These are phyloP conservation scores for Talaromyces sp. DNA, from an alignment of 2,329 filamentous ascomycete species.

Conservation along the genomic window DNA sequence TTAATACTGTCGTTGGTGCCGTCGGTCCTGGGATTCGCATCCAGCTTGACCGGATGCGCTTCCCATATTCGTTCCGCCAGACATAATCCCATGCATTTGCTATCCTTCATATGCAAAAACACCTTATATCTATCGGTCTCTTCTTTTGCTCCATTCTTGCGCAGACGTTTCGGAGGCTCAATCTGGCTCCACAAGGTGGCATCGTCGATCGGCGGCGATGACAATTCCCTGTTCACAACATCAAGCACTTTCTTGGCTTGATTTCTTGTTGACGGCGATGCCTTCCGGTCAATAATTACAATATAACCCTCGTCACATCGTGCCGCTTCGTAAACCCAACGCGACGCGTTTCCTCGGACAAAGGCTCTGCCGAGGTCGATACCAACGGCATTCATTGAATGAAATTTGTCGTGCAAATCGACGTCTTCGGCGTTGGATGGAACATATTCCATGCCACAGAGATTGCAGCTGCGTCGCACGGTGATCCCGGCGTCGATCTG, in stretches of 20 bases:
- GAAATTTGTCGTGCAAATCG: constrained; percentile 62
- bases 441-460: constrained; percentile 65
- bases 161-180: constrained; percentile 38
- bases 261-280: constrained; percentile 50
- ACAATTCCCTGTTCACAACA: constrained; percentile 61
- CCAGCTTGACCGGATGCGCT: constrained; percentile 50
- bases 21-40: constrained; percentile 21
- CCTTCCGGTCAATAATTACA: constrained; percentile 56
- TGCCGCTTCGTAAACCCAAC: constrained; percentile 51
- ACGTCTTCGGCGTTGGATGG: constrained; percentile 60
- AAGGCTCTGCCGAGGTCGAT: constrained; percentile 60
- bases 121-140: constrained; percentile 55
- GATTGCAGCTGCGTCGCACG: constrained; percentile 55
- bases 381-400: constrained; percentile 59
- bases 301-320: constrained; percentile 53
- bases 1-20: constrained; percentile 14
- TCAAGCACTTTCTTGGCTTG: constrained; percentile 57
- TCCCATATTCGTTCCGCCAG: constrained; percentile 60
- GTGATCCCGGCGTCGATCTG: constrained; percentile 59
- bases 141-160: constrained; percentile 33
- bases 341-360: constrained; percentile 50
- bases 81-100: constrained; percentile 61
- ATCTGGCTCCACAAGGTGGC: constrained; percentile 55
- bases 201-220: constrained; percentile 58
- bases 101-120: constrained; percentile 60